phyloP scores from a whole-genome alignment of 768 basidiomycete species.

The Tricholoma matsutake region DNA sequence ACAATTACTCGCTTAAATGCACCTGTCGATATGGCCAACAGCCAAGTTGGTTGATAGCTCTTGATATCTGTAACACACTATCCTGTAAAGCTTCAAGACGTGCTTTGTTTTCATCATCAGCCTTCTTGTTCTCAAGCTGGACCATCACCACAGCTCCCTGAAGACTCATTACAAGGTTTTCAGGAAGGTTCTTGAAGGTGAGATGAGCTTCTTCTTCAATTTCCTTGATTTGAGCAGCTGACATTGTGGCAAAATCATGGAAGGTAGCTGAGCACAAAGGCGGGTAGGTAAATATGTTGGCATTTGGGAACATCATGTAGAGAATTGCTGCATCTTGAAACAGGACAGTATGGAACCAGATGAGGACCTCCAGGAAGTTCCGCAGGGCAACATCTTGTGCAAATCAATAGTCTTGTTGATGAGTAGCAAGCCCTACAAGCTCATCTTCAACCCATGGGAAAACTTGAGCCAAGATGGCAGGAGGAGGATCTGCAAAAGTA shows the following conservation, averaged over 20 bases:
- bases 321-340: slow-evolving; percentile 35
- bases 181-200: neutral
- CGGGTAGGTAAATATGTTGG: slow-evolving; percentile 14
- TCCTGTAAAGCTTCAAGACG: neutral
- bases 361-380: slow-evolving; percentile 23
- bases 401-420: neutral
- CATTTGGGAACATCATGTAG: slow-evolving; percentile 18
- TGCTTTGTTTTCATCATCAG: neutral
- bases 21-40: neutral
- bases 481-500: slow-evolving; percentile 13
- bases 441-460: slow-evolving; percentile 11
- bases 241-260: neutral
- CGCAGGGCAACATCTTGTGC: slow-evolving; percentile 16
- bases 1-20: neutral
- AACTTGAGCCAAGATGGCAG: slow-evolving; percentile 2
- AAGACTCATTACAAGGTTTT: neutral
- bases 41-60: neutral
- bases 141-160: neutral
- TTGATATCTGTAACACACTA: neutral
- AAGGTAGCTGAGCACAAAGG: neutral
- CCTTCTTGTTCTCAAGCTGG: neutral
- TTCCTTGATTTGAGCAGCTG: no score
- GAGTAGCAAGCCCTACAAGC: neutral
- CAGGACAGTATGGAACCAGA: slow-evolving; percentile 24
- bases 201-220: neutral